These are phyloP conservation scores for Inga laurina DNA, from an alignment of 306 rosid genomes.

Conservation along the genomic window DNA sequence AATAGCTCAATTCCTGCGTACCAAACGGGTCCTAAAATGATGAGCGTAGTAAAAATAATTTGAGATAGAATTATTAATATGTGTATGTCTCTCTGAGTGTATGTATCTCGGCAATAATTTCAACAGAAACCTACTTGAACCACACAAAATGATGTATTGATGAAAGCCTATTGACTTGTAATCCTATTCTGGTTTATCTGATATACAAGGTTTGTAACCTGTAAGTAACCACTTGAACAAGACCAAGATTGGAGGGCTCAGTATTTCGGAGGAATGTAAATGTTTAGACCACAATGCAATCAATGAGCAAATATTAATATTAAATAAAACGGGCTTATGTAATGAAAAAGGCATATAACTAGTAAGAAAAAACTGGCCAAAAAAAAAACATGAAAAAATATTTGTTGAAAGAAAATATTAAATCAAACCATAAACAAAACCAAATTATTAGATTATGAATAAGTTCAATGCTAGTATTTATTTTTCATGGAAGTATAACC, in stretches of 20 bases:
- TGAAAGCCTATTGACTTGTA: constrained; percentile 13
- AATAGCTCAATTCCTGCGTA: too few species aligned
- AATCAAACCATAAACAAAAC: neutral
- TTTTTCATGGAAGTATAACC: constrained; percentile 14
- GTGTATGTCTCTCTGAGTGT: neutral
- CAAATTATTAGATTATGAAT: constrained; percentile 8
- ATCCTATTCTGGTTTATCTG: constrained; percentile 6
- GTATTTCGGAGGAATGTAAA: constrained; percentile 12
- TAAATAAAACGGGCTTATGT: neutral
- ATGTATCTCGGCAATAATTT: neutral
- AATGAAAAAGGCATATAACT: neutral
- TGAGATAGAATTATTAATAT: too few species aligned
- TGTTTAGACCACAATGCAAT: constrained; percentile 23
- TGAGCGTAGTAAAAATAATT: constrained; percentile 5
- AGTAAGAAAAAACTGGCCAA: neutral
- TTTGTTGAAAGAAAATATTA: constrained; percentile 15
- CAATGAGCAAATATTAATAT: neutral
- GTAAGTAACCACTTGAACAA: neutral
- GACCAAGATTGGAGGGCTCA: neutral
- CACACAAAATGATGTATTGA: constrained; percentile 1
- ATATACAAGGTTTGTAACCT: neutral
- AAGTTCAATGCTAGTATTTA: constrained; percentile 6
- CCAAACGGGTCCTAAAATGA: neutral
- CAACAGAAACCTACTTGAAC: constrained; percentile 10
- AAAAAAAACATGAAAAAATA: constrained; percentile 1